These are phyloP conservation scores for Pleurostoma richardsiae DNA, from an alignment of 2,329 filamentous ascomycete genomes.

Conservation along the genomic window DNA sequence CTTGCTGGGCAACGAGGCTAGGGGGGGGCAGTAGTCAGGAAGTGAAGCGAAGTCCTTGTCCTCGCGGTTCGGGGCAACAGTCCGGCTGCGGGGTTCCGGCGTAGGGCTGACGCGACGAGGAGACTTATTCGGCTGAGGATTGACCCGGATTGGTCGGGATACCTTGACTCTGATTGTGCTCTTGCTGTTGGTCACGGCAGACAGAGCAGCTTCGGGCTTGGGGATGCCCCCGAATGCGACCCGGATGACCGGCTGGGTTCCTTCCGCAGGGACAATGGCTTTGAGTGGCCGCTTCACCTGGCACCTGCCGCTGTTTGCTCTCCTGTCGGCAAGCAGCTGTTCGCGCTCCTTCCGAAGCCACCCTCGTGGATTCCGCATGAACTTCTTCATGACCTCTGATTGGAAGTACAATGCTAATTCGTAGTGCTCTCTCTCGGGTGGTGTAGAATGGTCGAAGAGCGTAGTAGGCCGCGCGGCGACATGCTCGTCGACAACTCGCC, in stretches of 20 bases:
- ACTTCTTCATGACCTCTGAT: constrained; percentile 45
- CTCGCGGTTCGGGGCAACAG: constrained; percentile 64
- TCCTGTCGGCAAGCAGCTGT: constrained; percentile 41
- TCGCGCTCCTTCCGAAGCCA: constrained; percentile 49
- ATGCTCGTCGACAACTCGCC: constrained; percentile 45
- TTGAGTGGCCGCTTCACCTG: background rate
- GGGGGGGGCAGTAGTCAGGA: constrained; percentile 67
- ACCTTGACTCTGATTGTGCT: constrained; percentile 27
- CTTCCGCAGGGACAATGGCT: background rate
- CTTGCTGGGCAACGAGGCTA: constrained; percentile 59
- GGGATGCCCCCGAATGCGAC: constrained; percentile 2
- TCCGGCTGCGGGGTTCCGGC: constrained; percentile 45
- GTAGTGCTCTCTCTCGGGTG: constrained; percentile 49
- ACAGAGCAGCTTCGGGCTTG: constrained; percentile 20
- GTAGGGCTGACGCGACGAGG: constrained; percentile 35
- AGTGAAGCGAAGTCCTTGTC: constrained; percentile 75
- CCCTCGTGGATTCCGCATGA: constrained; percentile 31
- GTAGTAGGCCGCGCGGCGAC: constrained; percentile 35
- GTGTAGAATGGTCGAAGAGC: constrained; percentile 36
- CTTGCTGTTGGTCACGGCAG: constrained; percentile 10
- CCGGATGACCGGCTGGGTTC: background rate
- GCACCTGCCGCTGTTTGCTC: constrained; percentile 28
- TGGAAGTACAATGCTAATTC: constrained; percentile 46
- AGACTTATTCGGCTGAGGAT: constrained; percentile 20
- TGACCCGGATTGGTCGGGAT: constrained; percentile 27